Evolutionary conservation across 2,329 filamentous ascomycete genomes (phyloP).

Genomic region (Didymella keratinophila): DNA sequence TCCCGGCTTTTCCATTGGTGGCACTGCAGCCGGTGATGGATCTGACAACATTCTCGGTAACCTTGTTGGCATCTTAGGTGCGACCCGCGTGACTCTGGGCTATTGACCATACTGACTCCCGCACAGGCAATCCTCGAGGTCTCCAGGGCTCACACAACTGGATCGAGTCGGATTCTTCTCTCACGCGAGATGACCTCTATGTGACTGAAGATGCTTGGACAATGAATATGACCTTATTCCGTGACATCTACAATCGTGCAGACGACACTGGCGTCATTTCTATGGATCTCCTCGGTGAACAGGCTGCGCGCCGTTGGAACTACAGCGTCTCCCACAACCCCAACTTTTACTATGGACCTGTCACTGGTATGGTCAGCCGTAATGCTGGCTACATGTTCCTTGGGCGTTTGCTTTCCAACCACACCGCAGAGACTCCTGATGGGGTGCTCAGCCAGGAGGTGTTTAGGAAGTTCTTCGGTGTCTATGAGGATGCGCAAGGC

Average conservation of each 20-base stretch:
- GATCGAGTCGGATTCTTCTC: conserved; percentile 52
- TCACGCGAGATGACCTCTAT: conserved; percentile 55
- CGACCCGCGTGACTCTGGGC: conserved; percentile 8
- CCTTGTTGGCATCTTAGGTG: conserved; percentile 53
- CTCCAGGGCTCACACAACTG: conserved; percentile 57
- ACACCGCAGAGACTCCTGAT: conserved; percentile 24
- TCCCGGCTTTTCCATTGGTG: conserved; percentile 62
- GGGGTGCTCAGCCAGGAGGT: conserved; percentile 35
- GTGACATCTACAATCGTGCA: conserved; percentile 53
- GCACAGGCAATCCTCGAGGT: conserved; percentile 52
- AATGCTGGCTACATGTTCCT: conserved; percentile 53
- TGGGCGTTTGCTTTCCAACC: conserved; percentile 45
- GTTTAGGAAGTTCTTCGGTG: conserved; percentile 58
- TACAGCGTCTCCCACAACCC: conserved; percentile 61
- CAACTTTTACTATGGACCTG: conserved; percentile 63
- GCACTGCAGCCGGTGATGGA: conserved; percentile 39
- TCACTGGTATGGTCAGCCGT: conserved; percentile 59
- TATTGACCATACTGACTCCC: conserved; percentile 35
- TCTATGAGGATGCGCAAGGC: conserved; percentile 53
- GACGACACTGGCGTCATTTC: conserved; percentile 27
- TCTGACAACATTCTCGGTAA: conserved; percentile 53
- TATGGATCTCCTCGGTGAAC: conserved; percentile 34
- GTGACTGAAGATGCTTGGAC: conserved; percentile 49
- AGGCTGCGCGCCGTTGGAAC: conserved; percentile 52
- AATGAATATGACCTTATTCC: conserved; percentile 55